Evolutionary conservation across 768 basidiomycete genomes (phyloP).

Genomic region (Dioszegia aurantiaca): DNA sequence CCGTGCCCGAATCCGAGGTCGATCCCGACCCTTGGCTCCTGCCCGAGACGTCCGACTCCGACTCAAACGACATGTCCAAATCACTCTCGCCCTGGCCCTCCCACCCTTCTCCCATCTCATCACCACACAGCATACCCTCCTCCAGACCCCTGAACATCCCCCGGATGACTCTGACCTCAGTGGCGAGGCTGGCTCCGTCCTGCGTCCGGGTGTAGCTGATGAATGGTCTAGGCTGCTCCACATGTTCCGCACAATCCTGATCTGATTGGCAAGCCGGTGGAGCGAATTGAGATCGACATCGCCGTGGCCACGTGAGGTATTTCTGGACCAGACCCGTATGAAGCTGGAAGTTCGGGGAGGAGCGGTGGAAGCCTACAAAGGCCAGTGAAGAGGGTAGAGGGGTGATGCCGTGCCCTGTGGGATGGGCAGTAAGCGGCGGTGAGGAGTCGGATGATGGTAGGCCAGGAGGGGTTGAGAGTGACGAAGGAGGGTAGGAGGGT

Average conservation of each 20-base stretch:
- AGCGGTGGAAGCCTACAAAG: constrained; percentile 10
- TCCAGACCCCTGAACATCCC: constrained; percentile 31
- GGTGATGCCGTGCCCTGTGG: background rate
- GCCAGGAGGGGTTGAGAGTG: too few species aligned
- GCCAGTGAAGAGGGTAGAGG: constrained; percentile 9
- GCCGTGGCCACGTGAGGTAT: constrained; percentile 10
- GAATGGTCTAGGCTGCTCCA: constrained; percentile 33
- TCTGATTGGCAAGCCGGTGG: background rate
- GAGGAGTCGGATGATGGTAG: background rate
- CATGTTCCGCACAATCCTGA: background rate
- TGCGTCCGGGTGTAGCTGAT: constrained; percentile 35
- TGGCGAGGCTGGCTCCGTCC: constrained; percentile 36
- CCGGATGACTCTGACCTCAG: constrained; percentile 28
- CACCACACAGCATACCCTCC: constrained; percentile 25
- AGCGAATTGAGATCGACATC: constrained; percentile 2
- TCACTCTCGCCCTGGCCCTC: background rate
- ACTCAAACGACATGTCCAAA: background rate
- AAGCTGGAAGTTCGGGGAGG: constrained; percentile 7
- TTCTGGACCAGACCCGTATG: constrained; percentile 13
- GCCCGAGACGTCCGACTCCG: constrained; percentile 3
- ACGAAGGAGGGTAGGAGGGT: background rate
- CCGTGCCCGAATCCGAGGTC: background rate
- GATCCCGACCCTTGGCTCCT: background rate
- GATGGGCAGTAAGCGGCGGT: background rate
- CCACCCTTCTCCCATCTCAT: constrained; percentile 21